Evolutionary conservation across 257 asterid genomes (phyloP), one percentile per base, ranked within the genome.

Genomic region (Solanum chiquidenum): DNA sequence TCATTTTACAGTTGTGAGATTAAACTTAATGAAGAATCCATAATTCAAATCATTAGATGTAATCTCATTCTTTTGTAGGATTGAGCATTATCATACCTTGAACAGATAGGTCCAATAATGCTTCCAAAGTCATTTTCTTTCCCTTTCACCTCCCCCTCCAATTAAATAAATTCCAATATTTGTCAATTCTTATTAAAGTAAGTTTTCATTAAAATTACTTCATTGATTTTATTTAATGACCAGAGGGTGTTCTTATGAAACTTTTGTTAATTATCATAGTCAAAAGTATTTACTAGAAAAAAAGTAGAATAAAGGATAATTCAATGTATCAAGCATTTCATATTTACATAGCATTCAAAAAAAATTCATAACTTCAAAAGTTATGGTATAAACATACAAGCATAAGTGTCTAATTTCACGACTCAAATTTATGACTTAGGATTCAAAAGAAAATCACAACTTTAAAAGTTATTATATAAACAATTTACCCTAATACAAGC

Each of bases 401-500:
- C 2, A 64, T 64, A 1, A 10, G 10, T 9, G 10, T 55, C 12
- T 60, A 2, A 60, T 60, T 60, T 4, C 27, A 21, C 21, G 0
- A 52, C 4, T 52, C n/a, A 18, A 52, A 52, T 7, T 2, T 0
- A 12, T 60, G 3, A 21, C 5, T 21, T 8, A 58, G 13, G 0
- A 42, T 42, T 44, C 16, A 44, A 44, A 44, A 44, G 16, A 62
- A 0, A 49, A 49, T 49, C 21, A 1, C 7, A 49, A 16, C 7
- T 49, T 49, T 49, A 49, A 31, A 12, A 1, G 4, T 0, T 29
- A 3, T 68, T 2, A 68, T 68, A 27, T 6, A 68, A 18, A 27
- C 0, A 6, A 1, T 12, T 3, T 27, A 3, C 2, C 21, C 7
- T 6, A 1, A 12, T 12, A 27, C 9, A 29, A 12, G 1, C 6